Conservation (phyloP, 306 rosid species). For the Dryas drummondii region DNA sequence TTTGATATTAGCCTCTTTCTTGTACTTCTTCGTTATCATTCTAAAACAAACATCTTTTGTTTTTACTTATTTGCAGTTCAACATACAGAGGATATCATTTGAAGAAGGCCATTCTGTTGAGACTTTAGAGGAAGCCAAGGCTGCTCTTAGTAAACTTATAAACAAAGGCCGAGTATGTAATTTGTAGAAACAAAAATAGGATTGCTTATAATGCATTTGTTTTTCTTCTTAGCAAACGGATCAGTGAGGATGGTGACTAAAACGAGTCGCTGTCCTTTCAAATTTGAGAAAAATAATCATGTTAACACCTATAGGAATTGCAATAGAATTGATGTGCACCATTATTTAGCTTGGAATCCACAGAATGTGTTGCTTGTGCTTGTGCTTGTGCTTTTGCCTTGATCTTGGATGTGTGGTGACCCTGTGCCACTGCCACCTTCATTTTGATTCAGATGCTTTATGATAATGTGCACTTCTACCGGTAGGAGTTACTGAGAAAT, state of each 20-base stretch:
- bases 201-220: constrained; percentile 2
- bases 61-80: constrained; percentile 58
- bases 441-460: no score
- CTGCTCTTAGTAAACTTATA: constrained; percentile 80
- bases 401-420: no score
- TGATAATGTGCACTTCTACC: no score
- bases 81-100: constrained; percentile 88
- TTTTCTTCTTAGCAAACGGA: not conserved
- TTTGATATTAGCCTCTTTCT: not conserved
- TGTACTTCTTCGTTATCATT: not conserved
- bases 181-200: constrained; percentile 46
- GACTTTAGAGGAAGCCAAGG: constrained; percentile 92
- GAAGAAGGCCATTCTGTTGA: constrained; percentile 87
- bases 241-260: constrained; percentile 12
- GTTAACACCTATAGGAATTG: not conserved
- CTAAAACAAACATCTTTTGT: not conserved
- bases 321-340: constrained; percentile 2
- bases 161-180: constrained; percentile 67
- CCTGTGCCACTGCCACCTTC: no score
- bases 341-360: constrained; percentile 4
- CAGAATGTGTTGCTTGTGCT: not conserved
- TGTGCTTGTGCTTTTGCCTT: not conserved
- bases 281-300: not conserved
- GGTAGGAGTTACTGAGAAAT: no score
- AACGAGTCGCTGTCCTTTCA: not conserved